Evolutionary conservation across 2,329 filamentous ascomycete genomes (phyloP), one percentile per base, ranked within the genome.

Genomic region (Ceratocystis eucalypticola): DNA sequence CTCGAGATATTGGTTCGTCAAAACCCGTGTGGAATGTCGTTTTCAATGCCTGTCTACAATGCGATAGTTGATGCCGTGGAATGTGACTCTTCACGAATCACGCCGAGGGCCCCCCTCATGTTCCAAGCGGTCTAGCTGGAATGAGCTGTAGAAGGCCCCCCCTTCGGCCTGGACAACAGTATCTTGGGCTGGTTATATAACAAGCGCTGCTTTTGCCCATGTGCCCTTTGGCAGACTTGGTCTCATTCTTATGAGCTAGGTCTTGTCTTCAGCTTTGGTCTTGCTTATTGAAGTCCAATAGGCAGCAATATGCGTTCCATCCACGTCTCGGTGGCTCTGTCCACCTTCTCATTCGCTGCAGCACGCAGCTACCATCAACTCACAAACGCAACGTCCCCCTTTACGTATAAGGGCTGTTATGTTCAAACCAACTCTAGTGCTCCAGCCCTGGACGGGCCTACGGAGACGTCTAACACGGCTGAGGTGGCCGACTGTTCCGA

Each of bases 331-430:
- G 55, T 17, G 15, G 55, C 28, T 4, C 33, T 59, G 15, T 37
- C 55, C 55, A 33, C 55, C 17, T 30, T 59, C 7, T 37, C 55
- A 15, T 20, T 59, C 17, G 28, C 30, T 37, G 55, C 55, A 37
- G 55, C 55, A n/a, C 55, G 25, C 25, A 30, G 30, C 55, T 37
- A 30, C 17, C 55, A 37, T 3, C 55, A 59, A n/a, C 28, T 59
- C 25, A 37, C 55, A 3, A 59, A 59, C 28, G 15, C 8, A 7
- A 59, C 55, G 4, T 33, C 25, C 12, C 55, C 55, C 25, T 63
- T 28, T 28, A 48, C 61, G 8, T 63, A 48, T n/a, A 48, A 50
- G n/a, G 61, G 61, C 44, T 63, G 61, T 17, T 63, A 63, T 41
- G 22, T 25, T 7, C 55, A 59, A 6, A 20, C 44, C 28, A 50